These are phyloP conservation scores for Thielaviopsis ethacetica DNA, from an alignment of 2,329 filamentous ascomycete species.

Conservation along the genomic window DNA sequence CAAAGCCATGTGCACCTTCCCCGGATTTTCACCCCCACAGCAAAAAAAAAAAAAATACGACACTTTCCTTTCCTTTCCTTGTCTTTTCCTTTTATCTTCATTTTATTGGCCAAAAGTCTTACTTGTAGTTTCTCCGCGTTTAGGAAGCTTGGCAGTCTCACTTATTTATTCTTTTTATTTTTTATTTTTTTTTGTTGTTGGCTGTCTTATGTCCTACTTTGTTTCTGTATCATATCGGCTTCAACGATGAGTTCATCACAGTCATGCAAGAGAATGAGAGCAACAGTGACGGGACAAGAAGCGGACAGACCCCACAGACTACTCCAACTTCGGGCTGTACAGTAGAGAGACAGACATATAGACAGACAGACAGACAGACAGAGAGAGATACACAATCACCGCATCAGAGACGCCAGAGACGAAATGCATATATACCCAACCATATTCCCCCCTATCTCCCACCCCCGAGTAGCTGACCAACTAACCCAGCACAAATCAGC, in stretches of 20 bases:
- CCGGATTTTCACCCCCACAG: not conserved
- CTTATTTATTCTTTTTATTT: not conserved
- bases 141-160: not conserved
- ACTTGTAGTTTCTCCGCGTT: not conserved
- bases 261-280: not conserved
- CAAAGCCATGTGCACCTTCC: not conserved
- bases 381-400: too few relatives aligned
- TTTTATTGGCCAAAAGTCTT: not conserved
- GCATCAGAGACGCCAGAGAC: too few relatives aligned
- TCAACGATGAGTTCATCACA: not conserved
- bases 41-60: not conserved
- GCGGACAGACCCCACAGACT: not conserved
- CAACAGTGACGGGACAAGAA: not conserved
- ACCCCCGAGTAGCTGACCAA: not conserved
- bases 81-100: too few relatives aligned
- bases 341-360: too few relatives aligned
- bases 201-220: not conserved
- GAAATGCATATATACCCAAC: conserved; percentile 6
- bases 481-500: not conserved
- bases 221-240: too few relatives aligned
- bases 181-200: not conserved
- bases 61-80: not conserved
- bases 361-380: too few relatives aligned
- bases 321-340: not conserved
- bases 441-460: not conserved